phyloP scores from a whole-genome alignment of 805 yeast genomes.

The Candida quercuum region DNA sequence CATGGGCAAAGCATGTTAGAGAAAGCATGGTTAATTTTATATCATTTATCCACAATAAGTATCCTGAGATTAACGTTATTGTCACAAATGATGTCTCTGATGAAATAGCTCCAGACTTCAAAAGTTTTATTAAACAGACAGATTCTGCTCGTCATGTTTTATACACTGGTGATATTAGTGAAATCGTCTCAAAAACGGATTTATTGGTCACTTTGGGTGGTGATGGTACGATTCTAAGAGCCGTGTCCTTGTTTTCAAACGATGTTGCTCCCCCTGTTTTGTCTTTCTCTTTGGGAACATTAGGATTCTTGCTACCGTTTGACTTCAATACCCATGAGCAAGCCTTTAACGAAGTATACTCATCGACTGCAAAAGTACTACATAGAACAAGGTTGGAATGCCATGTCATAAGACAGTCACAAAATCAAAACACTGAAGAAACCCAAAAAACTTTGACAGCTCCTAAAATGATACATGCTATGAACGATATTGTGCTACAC shows the following conservation, averaged over 20 bases:
- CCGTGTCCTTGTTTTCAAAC: constrained; percentile 71
- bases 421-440: neutral
- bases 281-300: constrained; percentile 83
- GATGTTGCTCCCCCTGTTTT: constrained; percentile 80
- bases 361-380: constrained; percentile 63
- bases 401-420: constrained; percentile 39
- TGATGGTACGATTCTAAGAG: constrained; percentile 87
- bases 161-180: constrained; percentile 53
- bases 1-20: constrained; percentile 63
- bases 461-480: constrained; percentile 57
- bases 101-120: constrained; percentile 43
- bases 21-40: constrained; percentile 64
- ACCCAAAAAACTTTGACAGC: neutral
- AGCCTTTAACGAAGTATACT: constrained; percentile 63
- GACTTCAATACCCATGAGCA: constrained; percentile 57
- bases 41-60: constrained; percentile 49
- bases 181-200: constrained; percentile 65
- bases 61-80: constrained; percentile 74
- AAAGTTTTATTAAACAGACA: constrained; percentile 17
- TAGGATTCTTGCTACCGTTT: constrained; percentile 87
- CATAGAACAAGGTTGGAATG: constrained; percentile 79
- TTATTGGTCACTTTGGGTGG: constrained; percentile 89
- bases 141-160: constrained; percentile 35
- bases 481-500: constrained; percentile 88
- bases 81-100: constrained; percentile 69